Evolutionary conservation across 768 basidiomycete species (phyloP), one percentile per base, ranked within the genome.

Genomic region (Exidia glandulosa): DNA sequence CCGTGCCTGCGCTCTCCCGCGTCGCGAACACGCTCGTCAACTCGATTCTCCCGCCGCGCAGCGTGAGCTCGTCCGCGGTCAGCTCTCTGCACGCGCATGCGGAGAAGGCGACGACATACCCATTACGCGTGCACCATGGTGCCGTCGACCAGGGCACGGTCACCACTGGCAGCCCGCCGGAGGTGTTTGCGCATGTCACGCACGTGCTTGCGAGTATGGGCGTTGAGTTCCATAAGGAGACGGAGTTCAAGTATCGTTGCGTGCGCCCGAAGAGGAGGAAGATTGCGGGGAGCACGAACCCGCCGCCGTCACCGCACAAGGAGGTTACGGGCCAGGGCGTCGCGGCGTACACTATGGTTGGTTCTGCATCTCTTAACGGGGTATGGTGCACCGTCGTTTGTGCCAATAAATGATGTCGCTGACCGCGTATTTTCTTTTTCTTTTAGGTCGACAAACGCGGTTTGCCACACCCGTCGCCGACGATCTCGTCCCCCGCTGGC

Each of bases 401-500:
- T 62, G 27, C n/a, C 62, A 27, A 25, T 60, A 34, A 66, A 56
- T 37, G 33, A 59, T 61, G 57, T 23, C 57, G 59, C 62, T 50
- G 67, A 36, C 36, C 62, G 14, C n/a, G n/a, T n/a, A n/a, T n/a
- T n/a, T n/a, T n/a, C n/a, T n/a, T n/a, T n/a, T n/a, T n/a, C n/a
- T n/a, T n/a, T 62, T 45, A 94, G 92, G 86, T 91, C 62, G 93
- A 96, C 72, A 89, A 84, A 68, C 87, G 92, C 45, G 94, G 94
- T 32, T 72, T 95, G 5, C 94, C 94, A 3, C 66, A 92, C 7
- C 91, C 94, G 2, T 87, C 88, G 6, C 85, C 84, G 13, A 77
- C 86, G 1, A 86, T 90, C 62, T 75, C 83, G 27, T 66, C 71
- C 2, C 80, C 84, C 1, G 82, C 85, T 3, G 88, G 87, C 2